Evolutionary conservation across 2,329 filamentous ascomycete species (phyloP).

Genomic region (Beauveria medogensis): DNA sequence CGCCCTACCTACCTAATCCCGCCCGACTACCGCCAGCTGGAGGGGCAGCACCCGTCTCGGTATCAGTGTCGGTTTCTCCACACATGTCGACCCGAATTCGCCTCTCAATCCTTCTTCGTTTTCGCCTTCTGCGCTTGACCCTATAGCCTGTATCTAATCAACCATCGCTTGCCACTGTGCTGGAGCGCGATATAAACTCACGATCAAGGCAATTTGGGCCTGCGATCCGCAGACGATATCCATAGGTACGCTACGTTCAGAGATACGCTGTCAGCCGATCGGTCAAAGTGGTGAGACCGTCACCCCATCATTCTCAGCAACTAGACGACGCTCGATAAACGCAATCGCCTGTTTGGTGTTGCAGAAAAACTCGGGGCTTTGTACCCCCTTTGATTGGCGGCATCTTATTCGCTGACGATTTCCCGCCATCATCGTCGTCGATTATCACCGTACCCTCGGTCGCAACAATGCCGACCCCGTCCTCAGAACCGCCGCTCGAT

Average conservation of each 20-base stretch:
- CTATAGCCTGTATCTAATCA: neutral
- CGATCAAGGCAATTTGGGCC: slow-evolving; percentile 8
- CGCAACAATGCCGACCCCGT: slow-evolving; percentile 38
- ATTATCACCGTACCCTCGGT: slow-evolving; percentile 9
- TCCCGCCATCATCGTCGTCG: slow-evolving; percentile 13
- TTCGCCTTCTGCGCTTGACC: neutral
- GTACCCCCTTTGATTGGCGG: neutral
- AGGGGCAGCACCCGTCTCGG: neutral
- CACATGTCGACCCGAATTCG: slow-evolving; percentile 10
- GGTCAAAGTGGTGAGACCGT: slow-evolving; percentile 5
- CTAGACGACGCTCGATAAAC: neutral
- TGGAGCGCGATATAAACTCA: neutral
- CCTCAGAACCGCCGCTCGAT: slow-evolving; percentile 32
- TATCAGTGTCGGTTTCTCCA: slow-evolving; percentile 8
- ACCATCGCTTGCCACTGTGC: neutral
- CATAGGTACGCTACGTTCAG: neutral
- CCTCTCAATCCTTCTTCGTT: slow-evolving; percentile 4
- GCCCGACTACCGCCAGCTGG: neutral
- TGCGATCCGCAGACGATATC: slow-evolving; percentile 11
- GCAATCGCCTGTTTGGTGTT: neutral
- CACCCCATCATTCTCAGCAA: neutral
- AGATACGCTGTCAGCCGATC: slow-evolving; percentile 2
- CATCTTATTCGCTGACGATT: neutral
- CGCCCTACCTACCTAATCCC: neutral
- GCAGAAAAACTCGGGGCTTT: neutral